phyloP scores from a whole-genome alignment of 1,139 yeast species.

The Nakaseomyces uthaithaninus region DNA sequence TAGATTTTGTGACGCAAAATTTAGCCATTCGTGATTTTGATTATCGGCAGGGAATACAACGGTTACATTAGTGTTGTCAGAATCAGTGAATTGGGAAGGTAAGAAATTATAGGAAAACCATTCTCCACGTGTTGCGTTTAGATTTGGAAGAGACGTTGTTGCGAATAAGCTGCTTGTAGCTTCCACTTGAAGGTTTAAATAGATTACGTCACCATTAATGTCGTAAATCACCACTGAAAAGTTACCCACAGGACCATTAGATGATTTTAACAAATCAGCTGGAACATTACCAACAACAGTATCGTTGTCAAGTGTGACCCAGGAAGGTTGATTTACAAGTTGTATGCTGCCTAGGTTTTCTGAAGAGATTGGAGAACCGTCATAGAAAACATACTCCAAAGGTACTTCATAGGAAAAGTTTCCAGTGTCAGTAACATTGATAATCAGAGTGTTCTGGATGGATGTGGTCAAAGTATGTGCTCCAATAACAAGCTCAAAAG shows the following conservation, averaged over 20 bases:
- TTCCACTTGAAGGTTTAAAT: slow-evolving; percentile 44
- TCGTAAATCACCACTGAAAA: slow-evolving; percentile 58
- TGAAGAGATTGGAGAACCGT: slow-evolving; percentile 41
- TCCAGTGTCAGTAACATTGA: slow-evolving; percentile 62
- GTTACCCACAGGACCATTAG: slow-evolving; percentile 31
- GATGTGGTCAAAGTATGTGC: slow-evolving; percentile 73
- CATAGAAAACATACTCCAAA: slow-evolving; percentile 48
- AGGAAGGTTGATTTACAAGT: slow-evolving; percentile 42
- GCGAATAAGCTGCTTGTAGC: slow-evolving; percentile 42
- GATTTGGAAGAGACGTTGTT: slow-evolving; percentile 41
- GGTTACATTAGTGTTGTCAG: slow-evolving; percentile 42
- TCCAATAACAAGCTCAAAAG: slow-evolving; percentile 71
- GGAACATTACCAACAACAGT: slow-evolving; percentile 57
- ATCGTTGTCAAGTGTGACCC: slow-evolving; percentile 45
- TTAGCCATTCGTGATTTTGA: slow-evolving; percentile 47
- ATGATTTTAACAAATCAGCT: slow-evolving; percentile 31
- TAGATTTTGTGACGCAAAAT: slow-evolving; percentile 48
- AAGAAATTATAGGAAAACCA: slow-evolving; percentile 48
- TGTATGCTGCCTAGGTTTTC: slow-evolving; percentile 49
- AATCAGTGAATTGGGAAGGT: slow-evolving; percentile 48
- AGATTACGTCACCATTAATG: slow-evolving; percentile 54
- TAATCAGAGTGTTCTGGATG: slow-evolving; percentile 38
- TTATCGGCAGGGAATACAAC: slow-evolving; percentile 39
- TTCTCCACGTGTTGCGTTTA: slow-evolving; percentile 58
- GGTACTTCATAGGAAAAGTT: slow-evolving; percentile 54